Evolutionary conservation across 2,329 filamentous ascomycete genomes (phyloP), one percentile per base, ranked within the genome.

Genomic region (Sporothrix brunneoviolacea): DNA sequence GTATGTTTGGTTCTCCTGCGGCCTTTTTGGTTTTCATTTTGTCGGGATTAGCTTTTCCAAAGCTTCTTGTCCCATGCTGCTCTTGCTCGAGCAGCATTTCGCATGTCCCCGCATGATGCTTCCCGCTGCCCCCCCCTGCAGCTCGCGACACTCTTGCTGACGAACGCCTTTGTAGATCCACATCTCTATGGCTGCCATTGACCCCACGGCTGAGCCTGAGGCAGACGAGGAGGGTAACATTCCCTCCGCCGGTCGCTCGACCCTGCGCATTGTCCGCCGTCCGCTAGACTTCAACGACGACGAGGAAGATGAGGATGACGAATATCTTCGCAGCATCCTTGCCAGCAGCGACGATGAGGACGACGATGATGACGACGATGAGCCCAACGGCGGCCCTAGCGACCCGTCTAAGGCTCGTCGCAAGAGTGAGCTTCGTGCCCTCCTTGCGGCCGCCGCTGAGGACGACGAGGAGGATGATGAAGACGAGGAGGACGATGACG

Each of bases 131-230:
- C n/a, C n/a, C n/a, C n/a, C n/a, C 36, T 19, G 42, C 19, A 45
- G 16, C 40, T 18, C 2, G 41, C 28, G 15, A n/a, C 28, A 13
- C 19, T n/a, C 13, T 36, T 33, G 30, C 51, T 54, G 22, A 51
- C 50, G 4, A 16, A 16, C 13, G 5, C 35, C 13, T 3, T 3
- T 9, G 8, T 63, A 95, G 91, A 94, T 96, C 74, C 89, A 89
- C 68, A 89, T 98, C 65, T 97, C 91, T 63, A 98, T 98, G 93
- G 93, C 94, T 63, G 93, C 93, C 58, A 85, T 98, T 67, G 91
- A 98, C 67, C 93, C 93, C 52, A 89, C 82, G 63, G 87, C 87
- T 61, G 76, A 82, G 60, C 78, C 83, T 32, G 79, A 88, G 67
- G 75, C 76, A 53, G 82, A 84, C 59, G 75, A 76, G 52, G 77